phyloP scores from a whole-genome alignment of 345 rosid species.

The Populus euphratica region DNA sequence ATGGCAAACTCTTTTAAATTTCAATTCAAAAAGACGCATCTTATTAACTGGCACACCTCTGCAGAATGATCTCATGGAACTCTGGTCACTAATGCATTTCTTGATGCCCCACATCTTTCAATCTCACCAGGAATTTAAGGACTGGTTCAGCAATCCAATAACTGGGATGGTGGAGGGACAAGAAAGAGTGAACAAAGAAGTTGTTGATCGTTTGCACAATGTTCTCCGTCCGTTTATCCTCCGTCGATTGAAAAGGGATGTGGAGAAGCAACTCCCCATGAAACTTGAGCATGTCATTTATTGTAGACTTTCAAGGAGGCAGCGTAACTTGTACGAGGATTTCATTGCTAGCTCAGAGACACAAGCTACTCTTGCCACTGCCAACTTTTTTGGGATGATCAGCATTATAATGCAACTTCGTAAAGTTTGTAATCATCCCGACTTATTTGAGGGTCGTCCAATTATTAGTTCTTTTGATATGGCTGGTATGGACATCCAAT shows the following conservation, averaged over 20 bases:
- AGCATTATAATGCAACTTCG: constrained; percentile 99
- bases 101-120: constrained; percentile 98
- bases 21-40: constrained; percentile 95
- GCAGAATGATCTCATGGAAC: constrained; percentile 99
- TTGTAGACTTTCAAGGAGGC: constrained; percentile 96
- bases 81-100: constrained; percentile 99
- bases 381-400: constrained; percentile 98
- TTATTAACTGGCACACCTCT: constrained; percentile 94
- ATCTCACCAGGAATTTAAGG: constrained; percentile 99
- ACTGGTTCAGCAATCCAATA: constrained; percentile 98
- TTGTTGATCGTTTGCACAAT: constrained; percentile 95
- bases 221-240: constrained; percentile 98
- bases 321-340: constrained; percentile 96
- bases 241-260: constrained; percentile 94
- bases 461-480: constrained; percentile 96
- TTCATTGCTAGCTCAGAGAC: constrained; percentile 99
- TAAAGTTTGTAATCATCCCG: constrained; percentile 99
- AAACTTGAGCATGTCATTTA: constrained; percentile 89
- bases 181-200: constrained; percentile 94
- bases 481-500: constrained; percentile 66
- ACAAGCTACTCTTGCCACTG: constrained; percentile 90
- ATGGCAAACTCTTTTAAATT: constrained; percentile 98
- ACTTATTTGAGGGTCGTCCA: constrained; percentile 98
- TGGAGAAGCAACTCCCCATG: constrained; percentile 93
- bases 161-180: constrained; percentile 99